Evolutionary conservation across 2,329 filamentous ascomycete species (phyloP), one percentile per base, ranked within the genome.

Genomic region (Fusarium denticulatum): DNA sequence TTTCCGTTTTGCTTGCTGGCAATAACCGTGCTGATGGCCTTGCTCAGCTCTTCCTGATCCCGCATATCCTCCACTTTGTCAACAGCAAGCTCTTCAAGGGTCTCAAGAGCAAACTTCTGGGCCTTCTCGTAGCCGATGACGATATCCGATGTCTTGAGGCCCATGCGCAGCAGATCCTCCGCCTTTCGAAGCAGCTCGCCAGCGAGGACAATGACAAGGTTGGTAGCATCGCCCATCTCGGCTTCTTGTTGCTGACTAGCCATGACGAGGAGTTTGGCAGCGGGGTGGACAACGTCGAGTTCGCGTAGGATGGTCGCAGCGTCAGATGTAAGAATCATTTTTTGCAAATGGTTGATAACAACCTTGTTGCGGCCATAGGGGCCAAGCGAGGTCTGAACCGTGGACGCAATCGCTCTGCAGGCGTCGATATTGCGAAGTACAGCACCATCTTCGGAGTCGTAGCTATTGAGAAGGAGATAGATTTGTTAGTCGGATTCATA

Each of bases 291-390:
- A 72, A 99, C 96, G 81, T 99, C 96, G 83, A 99, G 91, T 86
- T 99, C 97, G 80, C 95, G 93, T 78, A 99, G 89, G 82, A 99
- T 99, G 47, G 96, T 98, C 76, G 96, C 96, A 75, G 96, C 96
- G 82, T 99, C 96, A 69, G 95, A 98, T 78, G 97, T 99, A 75
- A 99, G 88, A 79, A 98, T 97, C 96, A 99, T 98, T 89, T 99
- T 99, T 85, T 97, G 94, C 73, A 99, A 89, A 86, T 99, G 97
- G 88, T 99, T 99, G 88, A 99, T 98, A 86, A 99, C 94, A 81
- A 99, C 95, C 88, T 99, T 99, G 89, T 99, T 99, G 85, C 96
- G 94, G 80, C 96, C 96, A 85, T 97, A 98, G 69, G 96, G 96
- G 59, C 96, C 97, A 40, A 99, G 90, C 50, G 96, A 98, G 64